Percentiles rank a stretch among this genome's conserved stretches.
Conservation (phyloP, 2,329 filamentous ascomycete species). For the Trematosphaeria pertusa region DNA sequence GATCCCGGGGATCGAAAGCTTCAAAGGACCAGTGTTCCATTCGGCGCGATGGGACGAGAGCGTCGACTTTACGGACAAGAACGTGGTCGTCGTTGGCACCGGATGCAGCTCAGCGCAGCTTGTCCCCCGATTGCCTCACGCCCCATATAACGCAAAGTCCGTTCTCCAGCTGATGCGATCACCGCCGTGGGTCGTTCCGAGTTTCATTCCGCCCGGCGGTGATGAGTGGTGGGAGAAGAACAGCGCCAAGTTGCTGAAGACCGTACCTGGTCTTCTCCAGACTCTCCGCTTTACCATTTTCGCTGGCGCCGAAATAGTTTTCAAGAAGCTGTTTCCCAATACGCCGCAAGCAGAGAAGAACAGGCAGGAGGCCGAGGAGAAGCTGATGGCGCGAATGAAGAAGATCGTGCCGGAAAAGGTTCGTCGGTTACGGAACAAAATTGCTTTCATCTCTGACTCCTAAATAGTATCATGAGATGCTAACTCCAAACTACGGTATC, state of each 20-base stretch:
- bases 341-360: slow-evolving; percentile 46
- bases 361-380: slow-evolving; percentile 51
- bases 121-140: slow-evolving; percentile 58
- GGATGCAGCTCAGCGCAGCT: slow-evolving; percentile 66
- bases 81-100: slow-evolving; percentile 65
- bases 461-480: slow-evolving; percentile 66
- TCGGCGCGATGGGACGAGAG: slow-evolving; percentile 64
- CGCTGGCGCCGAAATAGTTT: slow-evolving; percentile 50
- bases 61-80: slow-evolving; percentile 60
- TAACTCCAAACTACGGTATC: slow-evolving; percentile 68
- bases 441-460: too few relatives aligned
- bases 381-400: slow-evolving; percentile 57
- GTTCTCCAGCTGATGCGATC: slow-evolving; percentile 67
- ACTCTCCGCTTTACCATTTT: slow-evolving; percentile 56
- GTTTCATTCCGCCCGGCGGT: slow-evolving; percentile 44
- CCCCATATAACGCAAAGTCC: slow-evolving; percentile 58
- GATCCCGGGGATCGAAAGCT: slow-evolving; percentile 60
- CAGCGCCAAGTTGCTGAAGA: slow-evolving; percentile 53
- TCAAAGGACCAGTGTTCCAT: slow-evolving; percentile 64
- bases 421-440: too few relatives aligned
- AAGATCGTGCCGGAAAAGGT: slow-evolving; percentile 61
- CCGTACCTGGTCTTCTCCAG: slow-evolving; percentile 60
- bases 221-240: slow-evolving; percentile 56
- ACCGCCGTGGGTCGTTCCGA: slow-evolving; percentile 63
- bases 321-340: slow-evolving; percentile 57